A percentile compares a stretch with the other conserved stretches of the same genome.
These are phyloP conservation scores for Paecilomyces dactylethromorphus DNA, from an alignment of 2,329 filamentous ascomycete species.

Conservation along the genomic window DNA sequence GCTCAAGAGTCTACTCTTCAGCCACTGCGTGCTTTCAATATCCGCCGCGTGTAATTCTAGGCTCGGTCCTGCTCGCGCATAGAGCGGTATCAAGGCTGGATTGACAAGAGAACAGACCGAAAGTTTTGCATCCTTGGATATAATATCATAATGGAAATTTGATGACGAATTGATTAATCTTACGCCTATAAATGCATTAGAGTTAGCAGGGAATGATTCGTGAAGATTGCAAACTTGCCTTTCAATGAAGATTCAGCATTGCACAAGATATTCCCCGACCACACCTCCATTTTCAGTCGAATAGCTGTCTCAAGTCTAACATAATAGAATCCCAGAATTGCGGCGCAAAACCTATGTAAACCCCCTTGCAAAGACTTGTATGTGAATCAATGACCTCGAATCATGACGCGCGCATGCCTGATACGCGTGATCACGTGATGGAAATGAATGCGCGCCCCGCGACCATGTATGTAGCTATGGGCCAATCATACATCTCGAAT, in stretches of 20 bases:
- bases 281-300: slow-evolving; percentile 26
- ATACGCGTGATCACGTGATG: neutral
- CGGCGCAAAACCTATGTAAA: neutral
- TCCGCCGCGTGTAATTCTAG: slow-evolving; percentile 33
- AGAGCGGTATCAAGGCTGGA: slow-evolving; percentile 33
- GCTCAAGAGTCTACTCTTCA: slow-evolving; percentile 29
- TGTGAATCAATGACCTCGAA: neutral
- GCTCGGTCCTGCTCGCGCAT: slow-evolving; percentile 32
- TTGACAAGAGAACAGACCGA: slow-evolving; percentile 31
- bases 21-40: slow-evolving; percentile 28
- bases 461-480: neutral
- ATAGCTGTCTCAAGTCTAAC: neutral
- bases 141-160: slow-evolving; percentile 22
- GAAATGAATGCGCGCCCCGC: neutral
- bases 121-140: slow-evolving; percentile 27
- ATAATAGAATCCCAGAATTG: neutral
- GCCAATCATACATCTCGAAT: neutral
- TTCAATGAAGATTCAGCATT: slow-evolving; percentile 20
- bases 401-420: neutral
- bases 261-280: slow-evolving; percentile 28
- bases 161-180: slow-evolving; percentile 27
- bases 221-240: slow-evolving; percentile 18
- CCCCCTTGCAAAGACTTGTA: neutral
- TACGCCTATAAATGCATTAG: slow-evolving; percentile 17
- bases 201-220: slow-evolving; percentile 1